Percentiles rank a stretch among this genome's conserved stretches.
Evolutionary conservation across 1,284 basidiomycete species (phyloP).

Genomic region (Xanthoconium separans): DNA sequence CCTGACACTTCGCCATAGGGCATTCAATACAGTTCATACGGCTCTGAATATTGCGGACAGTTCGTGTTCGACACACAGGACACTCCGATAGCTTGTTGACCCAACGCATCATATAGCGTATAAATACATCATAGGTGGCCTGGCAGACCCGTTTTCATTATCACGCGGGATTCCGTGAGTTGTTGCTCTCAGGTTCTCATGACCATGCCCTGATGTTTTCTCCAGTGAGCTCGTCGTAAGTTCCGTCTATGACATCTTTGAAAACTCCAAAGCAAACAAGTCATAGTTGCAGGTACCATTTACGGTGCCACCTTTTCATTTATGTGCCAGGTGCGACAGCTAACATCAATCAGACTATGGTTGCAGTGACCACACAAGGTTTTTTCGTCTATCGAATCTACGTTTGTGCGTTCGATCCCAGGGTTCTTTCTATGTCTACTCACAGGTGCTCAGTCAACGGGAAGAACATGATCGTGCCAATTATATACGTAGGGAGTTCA

Average conservation of each 20-base stretch:
- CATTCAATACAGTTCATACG: slow-evolving; percentile 8
- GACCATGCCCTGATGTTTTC: background rate
- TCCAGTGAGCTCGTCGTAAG: slow-evolving; percentile 20
- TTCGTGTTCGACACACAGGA: background rate
- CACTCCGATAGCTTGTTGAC: background rate
- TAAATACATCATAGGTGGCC: slow-evolving; percentile 10
- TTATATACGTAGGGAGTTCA: slow-evolving; percentile 9
- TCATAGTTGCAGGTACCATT: slow-evolving; percentile 9
- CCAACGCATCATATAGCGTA: slow-evolving; percentile 4
- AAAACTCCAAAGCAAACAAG: background rate
- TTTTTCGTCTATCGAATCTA: slow-evolving; percentile 19
- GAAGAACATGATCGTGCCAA: background rate
- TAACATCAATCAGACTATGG: slow-evolving; percentile 7
- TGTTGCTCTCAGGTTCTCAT: background rate
- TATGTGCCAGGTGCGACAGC: background rate
- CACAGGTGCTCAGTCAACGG: slow-evolving; percentile 8
- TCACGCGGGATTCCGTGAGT: slow-evolving; percentile 2
- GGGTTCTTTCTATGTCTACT: background rate
- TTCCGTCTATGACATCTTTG: background rate
- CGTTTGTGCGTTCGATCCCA: slow-evolving; percentile 1
- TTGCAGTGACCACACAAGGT: slow-evolving; percentile 9
- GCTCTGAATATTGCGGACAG: slow-evolving; percentile 6
- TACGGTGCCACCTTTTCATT: background rate
- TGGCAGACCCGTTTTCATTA: background rate
- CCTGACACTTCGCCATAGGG: background rate